Evolutionary conservation across 2,329 filamentous ascomycete genomes (phyloP).

Genomic region (Epichloe elymi): DNA sequence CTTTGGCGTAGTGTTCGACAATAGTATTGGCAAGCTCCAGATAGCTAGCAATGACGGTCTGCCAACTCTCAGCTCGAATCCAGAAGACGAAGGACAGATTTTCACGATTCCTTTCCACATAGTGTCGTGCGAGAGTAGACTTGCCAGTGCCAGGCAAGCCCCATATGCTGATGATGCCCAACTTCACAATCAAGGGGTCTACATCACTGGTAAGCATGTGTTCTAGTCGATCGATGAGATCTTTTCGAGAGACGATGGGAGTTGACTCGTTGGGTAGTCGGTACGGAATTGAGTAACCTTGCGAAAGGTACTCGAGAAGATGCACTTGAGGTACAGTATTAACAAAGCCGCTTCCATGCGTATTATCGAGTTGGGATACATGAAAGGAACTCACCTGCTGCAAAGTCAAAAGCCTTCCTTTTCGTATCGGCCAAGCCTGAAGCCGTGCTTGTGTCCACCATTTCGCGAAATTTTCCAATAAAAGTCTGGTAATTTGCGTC

Average conservation of each 20-base stretch:
- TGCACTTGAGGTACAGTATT: slow-evolving; percentile 4
- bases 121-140: slow-evolving; percentile 13
- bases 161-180: slow-evolving; percentile 13
- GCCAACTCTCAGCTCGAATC: slow-evolving; percentile 15
- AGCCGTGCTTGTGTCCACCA: slow-evolving; percentile 8
- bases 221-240: slow-evolving; percentile 10
- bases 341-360: neutral
- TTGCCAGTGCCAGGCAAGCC: slow-evolving; percentile 13
- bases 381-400: slow-evolving; percentile 6
- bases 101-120: slow-evolving; percentile 10
- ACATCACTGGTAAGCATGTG: slow-evolving; percentile 7
- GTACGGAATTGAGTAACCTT: slow-evolving; percentile 10
- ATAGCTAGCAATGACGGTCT: slow-evolving; percentile 14
- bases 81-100: slow-evolving; percentile 15
- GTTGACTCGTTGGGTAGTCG: slow-evolving; percentile 7
- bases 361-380: neutral
- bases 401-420: slow-evolving; percentile 9
- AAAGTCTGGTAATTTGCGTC: slow-evolving; percentile 14
- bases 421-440: slow-evolving; percentile 11
- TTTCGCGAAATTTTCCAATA: slow-evolving; percentile 11
- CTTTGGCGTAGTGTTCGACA: slow-evolving; percentile 11
- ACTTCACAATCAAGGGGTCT: slow-evolving; percentile 4
- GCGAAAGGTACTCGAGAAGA: slow-evolving; percentile 9
- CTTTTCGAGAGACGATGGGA: slow-evolving; percentile 8
- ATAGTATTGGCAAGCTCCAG: slow-evolving; percentile 12